Evolutionary conservation across 805 yeast genomes (phyloP), one percentile per base, ranked within the genome.

Genomic region (Scheffersomyces stipitis): DNA sequence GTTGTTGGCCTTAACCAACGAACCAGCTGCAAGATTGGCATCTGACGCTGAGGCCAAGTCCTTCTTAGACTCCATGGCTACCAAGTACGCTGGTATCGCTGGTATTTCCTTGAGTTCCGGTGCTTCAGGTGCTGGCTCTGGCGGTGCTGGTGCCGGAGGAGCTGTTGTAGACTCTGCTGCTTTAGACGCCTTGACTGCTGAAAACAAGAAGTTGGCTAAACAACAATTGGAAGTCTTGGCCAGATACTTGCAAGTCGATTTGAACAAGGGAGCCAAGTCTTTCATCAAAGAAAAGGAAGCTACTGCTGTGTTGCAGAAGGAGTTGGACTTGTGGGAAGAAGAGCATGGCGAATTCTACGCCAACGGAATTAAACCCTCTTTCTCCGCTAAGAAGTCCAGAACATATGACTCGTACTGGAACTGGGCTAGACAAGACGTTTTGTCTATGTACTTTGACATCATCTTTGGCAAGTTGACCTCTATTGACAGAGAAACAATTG

Each of bases 341-440:
- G 75, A 69, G 54, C 76, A 83, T 60, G 99, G 99, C 51, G 99
- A 93, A 55, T 82, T 82, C 58, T 93, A 90, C 63, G 90, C 96
- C 33, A 77, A 81, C 41, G 98, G 99, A 60, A 83, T 93, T 54
- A 73, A 81, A 49, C 96, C 98, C 28, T 80, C 83, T 4, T 93
- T 93, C 71, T 86, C 96, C 22, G 76, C 91, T 44, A 77, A 86
- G 69, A 93, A 93, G 73, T 96, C 97, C 18, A 86, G 99, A 73
- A 81, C 84, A 37, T 93, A 91, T 65, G 98, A 93, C 68, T 89
- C 97, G 15, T 89, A 90, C 68, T 93, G 99, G 99, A 95, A 95
- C 68, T 93, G 99, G 99, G 97, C 98, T 32, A 86, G 97, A 67
- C 99, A 93, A 73, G 96, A 93, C 62, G 86, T 93, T 43, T 72